phyloP scores from a whole-genome alignment of 768 basidiomycete genomes.

The Calocybe cyanea region DNA sequence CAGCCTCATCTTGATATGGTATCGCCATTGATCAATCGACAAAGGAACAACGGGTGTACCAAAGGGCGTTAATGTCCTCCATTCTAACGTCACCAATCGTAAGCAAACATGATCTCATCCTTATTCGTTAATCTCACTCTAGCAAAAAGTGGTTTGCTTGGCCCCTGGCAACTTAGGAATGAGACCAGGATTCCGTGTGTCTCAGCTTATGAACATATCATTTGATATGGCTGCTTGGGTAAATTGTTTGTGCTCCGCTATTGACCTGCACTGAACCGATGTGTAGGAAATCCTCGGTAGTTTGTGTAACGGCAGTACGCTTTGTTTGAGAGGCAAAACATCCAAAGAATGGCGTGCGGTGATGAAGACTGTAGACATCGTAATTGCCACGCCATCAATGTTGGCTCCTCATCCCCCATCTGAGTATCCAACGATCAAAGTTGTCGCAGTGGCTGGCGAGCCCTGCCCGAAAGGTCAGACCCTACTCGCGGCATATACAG shows the following conservation, averaged over 20 bases:
- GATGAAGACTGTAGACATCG: constrained; percentile 45
- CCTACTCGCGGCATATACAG: background rate
- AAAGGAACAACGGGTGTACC: constrained; percentile 55
- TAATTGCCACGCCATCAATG: constrained; percentile 53
- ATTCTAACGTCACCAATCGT: constrained; percentile 56
- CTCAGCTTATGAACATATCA: constrained; percentile 58
- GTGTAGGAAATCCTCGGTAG: constrained; percentile 49
- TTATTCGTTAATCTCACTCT: background rate
- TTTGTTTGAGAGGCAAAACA: constrained; percentile 47
- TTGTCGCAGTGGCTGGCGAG: constrained; percentile 15
- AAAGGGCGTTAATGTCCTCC: constrained; percentile 55
- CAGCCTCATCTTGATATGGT: background rate
- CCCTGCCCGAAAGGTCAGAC: constrained; percentile 41
- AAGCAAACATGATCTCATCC: constrained; percentile 24
- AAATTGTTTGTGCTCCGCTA: background rate
- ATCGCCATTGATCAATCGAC: background rate
- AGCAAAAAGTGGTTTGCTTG: constrained; percentile 26
- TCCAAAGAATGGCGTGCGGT: constrained; percentile 44
- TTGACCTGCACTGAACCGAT: constrained; percentile 33
- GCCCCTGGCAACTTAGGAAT: constrained; percentile 56
- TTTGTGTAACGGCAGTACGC: constrained; percentile 45
- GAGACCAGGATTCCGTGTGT: constrained; percentile 48
- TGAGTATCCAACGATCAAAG: background rate
- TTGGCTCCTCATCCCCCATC: constrained; percentile 18
- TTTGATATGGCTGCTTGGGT: constrained; percentile 69